phyloP scores from a whole-genome alignment of 306 rosid species.

The Cucumis hystrix region DNA sequence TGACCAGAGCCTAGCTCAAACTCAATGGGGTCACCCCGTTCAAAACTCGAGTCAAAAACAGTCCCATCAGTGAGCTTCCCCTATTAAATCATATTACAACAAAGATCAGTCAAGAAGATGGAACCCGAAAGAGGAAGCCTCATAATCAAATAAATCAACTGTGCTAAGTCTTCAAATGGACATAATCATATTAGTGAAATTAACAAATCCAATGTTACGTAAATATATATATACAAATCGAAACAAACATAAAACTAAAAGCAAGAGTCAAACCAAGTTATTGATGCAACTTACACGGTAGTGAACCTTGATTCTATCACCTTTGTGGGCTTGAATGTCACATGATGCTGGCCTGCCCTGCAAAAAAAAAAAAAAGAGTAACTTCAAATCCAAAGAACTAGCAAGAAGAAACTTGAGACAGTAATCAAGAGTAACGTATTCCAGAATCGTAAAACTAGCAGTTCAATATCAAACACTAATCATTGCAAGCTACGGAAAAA shows the following conservation, averaged over 20 bases:
- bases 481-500: background rate
- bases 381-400: background rate
- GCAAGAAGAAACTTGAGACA: background rate
- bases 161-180: background rate
- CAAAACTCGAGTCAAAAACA: conserved; percentile 90
- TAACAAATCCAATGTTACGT: background rate
- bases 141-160: background rate
- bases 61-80: conserved; percentile 98
- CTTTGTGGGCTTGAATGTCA: conserved; percentile 81
- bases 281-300: conserved; percentile 52
- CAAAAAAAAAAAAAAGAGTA: conserved; percentile 8
- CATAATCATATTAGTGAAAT: background rate
- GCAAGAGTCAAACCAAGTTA: conserved; percentile 1
- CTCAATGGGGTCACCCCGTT: conserved; percentile 70
- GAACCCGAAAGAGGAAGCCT: background rate
- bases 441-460: background rate
- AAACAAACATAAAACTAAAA: background rate
- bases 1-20: conserved; percentile 93
- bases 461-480: background rate
- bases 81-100: conserved; percentile 29
- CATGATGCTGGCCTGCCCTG: conserved; percentile 82
- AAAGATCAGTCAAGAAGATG: background rate
- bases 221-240: background rate
- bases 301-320: conserved; percentile 84
- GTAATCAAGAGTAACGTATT: background rate